phyloP scores from a whole-genome alignment of 106 monocot genomes.

The Allium sativum region DNA sequence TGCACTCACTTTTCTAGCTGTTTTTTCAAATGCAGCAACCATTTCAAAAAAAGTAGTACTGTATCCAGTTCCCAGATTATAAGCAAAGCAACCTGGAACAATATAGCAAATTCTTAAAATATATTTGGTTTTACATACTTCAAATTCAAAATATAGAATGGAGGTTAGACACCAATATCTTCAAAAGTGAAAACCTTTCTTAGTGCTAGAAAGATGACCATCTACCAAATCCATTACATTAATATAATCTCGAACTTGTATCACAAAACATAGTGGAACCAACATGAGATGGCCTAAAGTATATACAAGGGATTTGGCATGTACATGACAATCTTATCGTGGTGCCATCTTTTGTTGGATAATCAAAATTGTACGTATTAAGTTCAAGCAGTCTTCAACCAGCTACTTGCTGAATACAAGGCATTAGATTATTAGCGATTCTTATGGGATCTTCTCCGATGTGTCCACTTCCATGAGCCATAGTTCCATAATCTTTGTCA shows the following conservation, averaged over 20 bases:
- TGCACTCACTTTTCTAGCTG: slow-evolving; percentile 46
- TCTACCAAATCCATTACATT: slow-evolving; percentile 75
- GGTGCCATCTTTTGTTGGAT: slow-evolving; percentile 78
- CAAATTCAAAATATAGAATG: too few relatives aligned
- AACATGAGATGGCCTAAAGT: neutral
- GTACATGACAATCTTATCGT: slow-evolving; percentile 34
- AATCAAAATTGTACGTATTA: slow-evolving; percentile 76
- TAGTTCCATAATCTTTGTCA: too few relatives aligned
- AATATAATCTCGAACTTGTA: slow-evolving; percentile 70
- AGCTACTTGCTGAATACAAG: slow-evolving; percentile 83
- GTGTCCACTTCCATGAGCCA: slow-evolving; percentile 81
- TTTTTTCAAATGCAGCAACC: slow-evolving; percentile 79
- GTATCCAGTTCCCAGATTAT: slow-evolving; percentile 68
- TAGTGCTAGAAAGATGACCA: slow-evolving; percentile 75
- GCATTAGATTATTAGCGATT: slow-evolving; percentile 82
- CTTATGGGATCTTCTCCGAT: slow-evolving; percentile 89
- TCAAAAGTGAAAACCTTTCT: slow-evolving; percentile 48
- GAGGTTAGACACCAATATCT: slow-evolving; percentile 29
- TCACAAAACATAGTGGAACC: neutral
- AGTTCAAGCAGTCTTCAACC: slow-evolving; percentile 58
- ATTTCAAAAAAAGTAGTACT: slow-evolving; percentile 78
- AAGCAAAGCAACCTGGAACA: slow-evolving; percentile 67
- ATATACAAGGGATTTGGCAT: neutral
- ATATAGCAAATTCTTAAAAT: neutral
- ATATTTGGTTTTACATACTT: neutral